These are phyloP conservation scores for Neurospora sp. DNA, from an alignment of 495 filamentous ascomycete species.

Conservation along the genomic window DNA sequence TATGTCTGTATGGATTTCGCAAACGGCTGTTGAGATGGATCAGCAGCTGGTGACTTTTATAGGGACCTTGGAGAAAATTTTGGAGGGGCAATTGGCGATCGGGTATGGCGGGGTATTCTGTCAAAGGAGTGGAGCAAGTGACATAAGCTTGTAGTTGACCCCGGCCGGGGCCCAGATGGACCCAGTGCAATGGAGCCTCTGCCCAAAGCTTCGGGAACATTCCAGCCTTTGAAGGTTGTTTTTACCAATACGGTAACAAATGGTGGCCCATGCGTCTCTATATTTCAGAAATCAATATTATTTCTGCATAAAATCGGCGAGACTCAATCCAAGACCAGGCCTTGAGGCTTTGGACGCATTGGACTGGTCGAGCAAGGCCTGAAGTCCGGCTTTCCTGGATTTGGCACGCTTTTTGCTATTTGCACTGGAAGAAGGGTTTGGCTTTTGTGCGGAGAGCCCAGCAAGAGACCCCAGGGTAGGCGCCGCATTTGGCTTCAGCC, in stretches of 20 bases:
- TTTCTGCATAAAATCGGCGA: conserved; percentile 44
- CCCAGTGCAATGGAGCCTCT: background rate
- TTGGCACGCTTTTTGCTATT: conserved; percentile 46
- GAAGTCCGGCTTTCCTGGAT: conserved; percentile 43
- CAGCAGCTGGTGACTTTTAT: conserved; percentile 1
- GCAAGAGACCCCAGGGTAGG: background rate
- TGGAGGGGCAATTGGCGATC: conserved; percentile 22
- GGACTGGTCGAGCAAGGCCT: conserved; percentile 38
- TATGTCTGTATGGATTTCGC: background rate
- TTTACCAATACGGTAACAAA: background rate
- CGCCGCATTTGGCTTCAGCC: conserved; percentile 8
- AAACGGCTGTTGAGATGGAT: background rate
- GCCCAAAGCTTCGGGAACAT: conserved; percentile 19
- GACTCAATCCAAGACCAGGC: conserved; percentile 35
- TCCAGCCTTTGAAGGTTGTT: conserved; percentile 1
- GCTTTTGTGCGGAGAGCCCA: conserved; percentile 3
- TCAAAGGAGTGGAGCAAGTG: conserved; percentile 8
- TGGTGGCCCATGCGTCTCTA: background rate
- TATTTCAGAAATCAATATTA: conserved; percentile 7
- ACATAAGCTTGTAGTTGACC: background rate
- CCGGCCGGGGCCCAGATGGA: background rate
- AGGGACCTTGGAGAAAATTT: conserved; percentile 20
- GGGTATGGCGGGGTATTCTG: conserved; percentile 18
- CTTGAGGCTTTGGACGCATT: conserved; percentile 23
- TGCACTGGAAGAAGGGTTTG: conserved; percentile 27